Evolutionary conservation across 2,329 filamentous ascomycete species (phyloP), one percentile per base, ranked within the genome.

Genomic region (Zelopaecilomyces penicillatus): DNA sequence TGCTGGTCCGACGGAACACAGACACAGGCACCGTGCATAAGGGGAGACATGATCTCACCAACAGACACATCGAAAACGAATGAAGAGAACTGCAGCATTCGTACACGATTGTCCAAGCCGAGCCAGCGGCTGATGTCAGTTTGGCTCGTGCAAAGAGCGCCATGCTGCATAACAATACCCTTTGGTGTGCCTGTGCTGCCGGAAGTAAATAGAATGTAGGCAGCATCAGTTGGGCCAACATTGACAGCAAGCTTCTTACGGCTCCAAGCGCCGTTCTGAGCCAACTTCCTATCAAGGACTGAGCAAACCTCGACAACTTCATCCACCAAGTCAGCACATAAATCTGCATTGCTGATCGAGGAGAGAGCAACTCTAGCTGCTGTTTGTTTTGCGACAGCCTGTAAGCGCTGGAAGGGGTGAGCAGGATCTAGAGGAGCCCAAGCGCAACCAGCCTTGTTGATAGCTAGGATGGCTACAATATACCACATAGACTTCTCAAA

Each of bases 141-240:
- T 9, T 41, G 30, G 19, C 38, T 47, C 29, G 37, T 42, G 35
- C 32, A 11, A 28, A 42, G 10, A 9, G 43, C 41, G 4, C 37
- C 42, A 31, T 57, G 54, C 27, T 49, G 46, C 10, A 54, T 43
- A 6, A 53, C 41, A 2, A 55, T 43, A 5, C 52, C 53, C 36
- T 57, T 57, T 2, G 55, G 53, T 7, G 36, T 45, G 4, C 54
- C 55, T 3, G 57, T 59, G 8, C 46, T 50, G 4, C 56, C 57
- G 4, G 54, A 56, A 0, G 56, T 59, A 32, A 59, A 58, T 4
- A 59, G 34, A 1, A 58, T 35, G 31, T 57, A 59, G 1, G 50
- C 52, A 5, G 45, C 38, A 9, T 55, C 32, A 5, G 5, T 30
- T 4, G 50, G 41, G 5, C 34, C 31, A 11, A 54, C 52, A 28